Evolutionary conservation across 148 eudicot genomes (phyloP).

Genomic region (Dysphania ambrosioides): DNA sequence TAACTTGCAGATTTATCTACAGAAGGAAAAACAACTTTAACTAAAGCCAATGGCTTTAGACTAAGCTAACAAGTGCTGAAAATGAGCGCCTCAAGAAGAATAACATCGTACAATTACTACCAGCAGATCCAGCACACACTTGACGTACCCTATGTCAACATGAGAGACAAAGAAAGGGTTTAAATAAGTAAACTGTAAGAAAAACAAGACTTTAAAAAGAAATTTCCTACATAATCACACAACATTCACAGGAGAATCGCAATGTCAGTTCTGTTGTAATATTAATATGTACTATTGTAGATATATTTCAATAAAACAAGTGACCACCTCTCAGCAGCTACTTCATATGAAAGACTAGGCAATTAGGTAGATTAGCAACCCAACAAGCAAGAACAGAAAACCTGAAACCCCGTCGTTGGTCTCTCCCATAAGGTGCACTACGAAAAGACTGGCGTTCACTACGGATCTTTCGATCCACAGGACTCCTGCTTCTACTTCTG

Average conservation of each 20-base stretch:
- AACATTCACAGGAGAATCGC: background rate
- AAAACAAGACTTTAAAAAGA: background rate
- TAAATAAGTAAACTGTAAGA: background rate
- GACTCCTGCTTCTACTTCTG: constrained; percentile 56
- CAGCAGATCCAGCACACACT: background rate
- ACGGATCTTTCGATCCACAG: constrained; percentile 62
- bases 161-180: background rate
- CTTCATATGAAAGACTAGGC: background rate
- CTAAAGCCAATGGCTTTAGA: background rate
- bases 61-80: background rate
- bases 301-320: background rate
- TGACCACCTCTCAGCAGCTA: constrained; percentile 1
- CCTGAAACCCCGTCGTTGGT: constrained; percentile 75
- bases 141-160: background rate
- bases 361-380: background rate
- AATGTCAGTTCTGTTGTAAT: background rate
- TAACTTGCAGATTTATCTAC: background rate
- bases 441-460: constrained; percentile 53
- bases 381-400: constrained; percentile 37
- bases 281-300: no score
- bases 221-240: background rate
- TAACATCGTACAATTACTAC: no score
- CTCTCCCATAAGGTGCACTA: constrained; percentile 79
- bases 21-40: background rate
- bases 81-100: background rate